A percentile compares a stretch with the other conserved stretches of the same genome.
Evolutionary conservation across 495 filamentous ascomycete species (phyloP).

Genomic region (Tuber borchii): DNA sequence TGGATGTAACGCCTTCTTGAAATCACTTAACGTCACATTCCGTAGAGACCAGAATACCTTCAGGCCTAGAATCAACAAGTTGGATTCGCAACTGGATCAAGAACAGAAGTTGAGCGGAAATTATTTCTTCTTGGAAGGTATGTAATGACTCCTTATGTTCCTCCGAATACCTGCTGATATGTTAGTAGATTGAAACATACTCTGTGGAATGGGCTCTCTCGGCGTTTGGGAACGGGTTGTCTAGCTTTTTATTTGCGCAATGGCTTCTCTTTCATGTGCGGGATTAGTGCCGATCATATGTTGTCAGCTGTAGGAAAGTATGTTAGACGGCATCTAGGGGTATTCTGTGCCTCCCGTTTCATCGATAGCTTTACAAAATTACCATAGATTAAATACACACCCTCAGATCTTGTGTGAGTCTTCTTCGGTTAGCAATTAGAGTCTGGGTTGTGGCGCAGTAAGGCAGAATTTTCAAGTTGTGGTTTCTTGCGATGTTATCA

Average conservation of each 20-base stretch:
- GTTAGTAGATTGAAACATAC: not conserved
- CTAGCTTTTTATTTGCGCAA: not conserved
- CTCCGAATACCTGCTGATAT: not conserved
- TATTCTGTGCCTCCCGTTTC: not conserved
- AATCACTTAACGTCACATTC: constrained; percentile 95
- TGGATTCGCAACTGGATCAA: constrained; percentile 87
- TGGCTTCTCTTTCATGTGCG: not conserved
- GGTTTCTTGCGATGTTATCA: not conserved
- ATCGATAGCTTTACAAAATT: not conserved
- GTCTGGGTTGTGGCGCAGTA: not conserved
- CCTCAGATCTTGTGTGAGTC: not conserved
- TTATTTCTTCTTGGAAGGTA: constrained; percentile 94
- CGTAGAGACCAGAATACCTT: constrained; percentile 93
- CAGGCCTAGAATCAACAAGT: constrained; percentile 96
- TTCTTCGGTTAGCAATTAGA: not conserved
- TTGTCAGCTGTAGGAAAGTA: not conserved
- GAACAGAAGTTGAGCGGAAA: constrained; percentile 93
- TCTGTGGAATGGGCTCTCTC: not conserved
- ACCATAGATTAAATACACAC: not conserved
- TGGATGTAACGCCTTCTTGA: constrained; percentile 93
- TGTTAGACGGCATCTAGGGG: not conserved
- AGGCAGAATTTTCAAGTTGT: not conserved
- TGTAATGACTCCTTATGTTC: constrained; percentile 37
- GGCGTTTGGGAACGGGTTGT: not conserved
- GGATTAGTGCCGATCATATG: not conserved